Evolutionary conservation across 192 early-diverging fungal genomes (phyloP).

Genomic region (Gigaspora rosea): DNA sequence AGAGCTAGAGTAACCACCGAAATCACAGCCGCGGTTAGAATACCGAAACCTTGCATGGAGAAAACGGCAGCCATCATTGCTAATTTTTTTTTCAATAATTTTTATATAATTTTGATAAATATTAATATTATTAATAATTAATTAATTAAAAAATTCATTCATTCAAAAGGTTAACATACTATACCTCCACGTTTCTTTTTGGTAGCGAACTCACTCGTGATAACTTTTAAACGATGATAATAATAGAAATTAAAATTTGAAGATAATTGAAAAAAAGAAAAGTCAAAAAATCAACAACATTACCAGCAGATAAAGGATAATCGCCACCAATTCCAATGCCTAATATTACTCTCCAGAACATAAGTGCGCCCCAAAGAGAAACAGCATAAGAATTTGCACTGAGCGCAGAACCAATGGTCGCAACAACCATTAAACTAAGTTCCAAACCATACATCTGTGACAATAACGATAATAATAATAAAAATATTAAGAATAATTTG

Average conservation of each 20-base stretch:
- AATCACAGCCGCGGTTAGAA: constrained; percentile 75
- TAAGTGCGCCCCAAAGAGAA: constrained; percentile 59
- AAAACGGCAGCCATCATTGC: constrained; percentile 84
- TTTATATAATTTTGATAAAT: not conserved
- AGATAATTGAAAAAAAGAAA: too few species aligned
- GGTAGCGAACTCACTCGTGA: constrained; percentile 88
- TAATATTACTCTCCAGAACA: constrained; percentile 88
- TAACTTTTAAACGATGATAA: constrained; percentile 66
- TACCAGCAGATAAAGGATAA: constrained; percentile 87
- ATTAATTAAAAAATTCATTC: too few species aligned
- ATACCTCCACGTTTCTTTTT: constrained; percentile 65
- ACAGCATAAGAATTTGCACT: constrained; percentile 70
- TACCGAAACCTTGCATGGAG: constrained; percentile 91
- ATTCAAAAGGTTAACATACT: too few species aligned
- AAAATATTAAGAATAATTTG: too few species aligned
- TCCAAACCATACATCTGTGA: constrained; percentile 80
- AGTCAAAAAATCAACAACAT: not conserved
- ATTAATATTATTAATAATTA: too few species aligned
- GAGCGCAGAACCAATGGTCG: constrained; percentile 80
- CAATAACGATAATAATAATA: too few species aligned
- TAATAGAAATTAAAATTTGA: not conserved
- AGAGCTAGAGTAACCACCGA: constrained; percentile 67
- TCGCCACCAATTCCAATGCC: constrained; percentile 95
- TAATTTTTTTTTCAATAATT: constrained; percentile 36
- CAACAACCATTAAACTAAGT: constrained; percentile 89